Evolutionary conservation across 495 filamentous ascomycete species (phyloP).

Genomic region (Podospora tetraspora): DNA sequence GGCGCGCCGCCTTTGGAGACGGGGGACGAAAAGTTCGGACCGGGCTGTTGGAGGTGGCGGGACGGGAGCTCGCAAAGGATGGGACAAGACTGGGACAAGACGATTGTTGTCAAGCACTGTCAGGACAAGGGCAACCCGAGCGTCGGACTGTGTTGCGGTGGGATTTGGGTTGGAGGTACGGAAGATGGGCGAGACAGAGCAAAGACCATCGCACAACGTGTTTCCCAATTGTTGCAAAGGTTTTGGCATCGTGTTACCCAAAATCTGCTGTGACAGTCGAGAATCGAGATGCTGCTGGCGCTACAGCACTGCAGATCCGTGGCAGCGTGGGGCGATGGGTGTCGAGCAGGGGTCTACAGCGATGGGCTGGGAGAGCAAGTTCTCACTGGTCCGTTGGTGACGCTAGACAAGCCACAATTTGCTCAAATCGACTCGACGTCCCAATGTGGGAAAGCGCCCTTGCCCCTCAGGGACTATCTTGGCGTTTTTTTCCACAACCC

Average conservation of each 20-base stretch:
- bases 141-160: background rate
- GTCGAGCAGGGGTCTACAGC: background rate
- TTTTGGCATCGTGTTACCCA: background rate
- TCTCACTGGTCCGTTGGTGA: conserved; percentile 22
- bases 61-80: background rate
- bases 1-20: background rate
- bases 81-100: background rate
- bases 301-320: conserved; percentile 1
- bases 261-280: background rate
- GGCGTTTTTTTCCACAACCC: conserved; percentile 5
- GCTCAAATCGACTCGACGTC: conserved; percentile 45
- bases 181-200: background rate
- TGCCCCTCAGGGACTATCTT: conserved; percentile 7
- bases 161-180: background rate
- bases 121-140: background rate
- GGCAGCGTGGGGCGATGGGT: background rate
- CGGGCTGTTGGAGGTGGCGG: background rate
- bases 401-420: conserved; percentile 37
- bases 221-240: background rate
- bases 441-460: conserved; percentile 14
- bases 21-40: background rate
- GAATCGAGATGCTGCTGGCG: background rate
- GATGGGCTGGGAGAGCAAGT: conserved; percentile 23
- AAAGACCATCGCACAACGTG: background rate
- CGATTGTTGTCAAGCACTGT: background rate